These are phyloP conservation scores for Rhizopogon vesiculosus DNA, from an alignment of 768 basidiomycete species.

Conservation along the genomic window DNA sequence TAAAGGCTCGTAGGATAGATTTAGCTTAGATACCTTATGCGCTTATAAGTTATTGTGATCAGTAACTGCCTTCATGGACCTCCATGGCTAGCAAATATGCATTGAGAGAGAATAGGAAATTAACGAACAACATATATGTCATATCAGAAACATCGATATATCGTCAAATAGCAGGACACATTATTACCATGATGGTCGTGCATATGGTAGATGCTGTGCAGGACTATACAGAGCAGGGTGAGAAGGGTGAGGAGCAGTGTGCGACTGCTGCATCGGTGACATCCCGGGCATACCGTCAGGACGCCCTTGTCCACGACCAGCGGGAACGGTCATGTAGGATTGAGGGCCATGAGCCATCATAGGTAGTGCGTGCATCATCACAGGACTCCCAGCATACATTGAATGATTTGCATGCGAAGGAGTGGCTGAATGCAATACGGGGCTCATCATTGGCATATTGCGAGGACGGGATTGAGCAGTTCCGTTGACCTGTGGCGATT, in stretches of 20 bases:
- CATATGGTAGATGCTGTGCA: slow-evolving; percentile 14
- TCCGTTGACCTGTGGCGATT: slow-evolving; percentile 30
- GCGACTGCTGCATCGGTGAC: slow-evolving; percentile 37
- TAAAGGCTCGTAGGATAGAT: slow-evolving; percentile 16
- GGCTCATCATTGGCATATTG: slow-evolving; percentile 62
- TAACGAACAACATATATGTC: slow-evolving; percentile 12
- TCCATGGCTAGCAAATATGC: not conserved
- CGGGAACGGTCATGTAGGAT: slow-evolving; percentile 42
- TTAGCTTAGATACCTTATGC: not conserved
- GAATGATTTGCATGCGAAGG: slow-evolving; percentile 30
- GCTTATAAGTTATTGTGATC: not conserved
- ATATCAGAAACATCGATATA: slow-evolving; percentile 26
- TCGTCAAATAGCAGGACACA: slow-evolving; percentile 12
- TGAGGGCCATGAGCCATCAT: slow-evolving; percentile 30
- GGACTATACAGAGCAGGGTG: slow-evolving; percentile 27
- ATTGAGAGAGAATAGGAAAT: not conserved
- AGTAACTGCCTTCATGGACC: too few relatives aligned
- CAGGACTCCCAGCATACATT: slow-evolving; percentile 68
- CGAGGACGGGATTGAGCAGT: slow-evolving; percentile 39
- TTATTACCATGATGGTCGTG: slow-evolving; percentile 27
- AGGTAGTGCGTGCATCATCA: slow-evolving; percentile 53
- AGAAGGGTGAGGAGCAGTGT: slow-evolving; percentile 19
- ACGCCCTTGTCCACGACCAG: slow-evolving; percentile 46
- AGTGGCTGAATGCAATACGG: slow-evolving; percentile 59
- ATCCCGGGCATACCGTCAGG: slow-evolving; percentile 37